A percentile compares a stretch with the other conserved stretches of the same genome.
phyloP scores from a whole-genome alignment of 768 basidiomycete species.

The Trametes sanguinea region DNA sequence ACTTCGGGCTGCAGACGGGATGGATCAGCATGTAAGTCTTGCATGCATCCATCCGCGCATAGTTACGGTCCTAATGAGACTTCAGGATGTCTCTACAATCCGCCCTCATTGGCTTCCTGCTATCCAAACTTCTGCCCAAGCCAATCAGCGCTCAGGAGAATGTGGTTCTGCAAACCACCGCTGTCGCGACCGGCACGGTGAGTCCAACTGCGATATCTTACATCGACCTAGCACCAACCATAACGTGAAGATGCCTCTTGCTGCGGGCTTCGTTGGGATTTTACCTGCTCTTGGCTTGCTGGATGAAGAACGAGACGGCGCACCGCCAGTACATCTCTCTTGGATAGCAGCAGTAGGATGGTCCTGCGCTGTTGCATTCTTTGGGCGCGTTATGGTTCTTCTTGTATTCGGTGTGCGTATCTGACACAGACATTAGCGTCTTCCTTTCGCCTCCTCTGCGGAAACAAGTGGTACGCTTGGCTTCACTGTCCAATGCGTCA shows the following conservation, averaged over 20 bases:
- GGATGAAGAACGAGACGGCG: slow-evolving; percentile 72
- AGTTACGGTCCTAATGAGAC: neutral
- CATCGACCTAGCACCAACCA: neutral
- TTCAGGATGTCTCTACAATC: slow-evolving; percentile 94
- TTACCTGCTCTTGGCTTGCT: slow-evolving; percentile 86
- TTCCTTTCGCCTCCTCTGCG: slow-evolving; percentile 94
- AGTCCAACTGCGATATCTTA: neutral
- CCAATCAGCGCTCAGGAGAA: slow-evolving; percentile 90
- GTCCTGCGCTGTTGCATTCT: slow-evolving; percentile 92
- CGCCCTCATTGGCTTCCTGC: slow-evolving; percentile 85
- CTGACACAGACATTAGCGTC: slow-evolving; percentile 52
- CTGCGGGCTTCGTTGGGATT: slow-evolving; percentile 90
- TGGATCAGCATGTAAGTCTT: slow-evolving; percentile 82
- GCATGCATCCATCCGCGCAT: neutral
- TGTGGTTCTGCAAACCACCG: slow-evolving; percentile 92
- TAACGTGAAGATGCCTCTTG: slow-evolving; percentile 66
- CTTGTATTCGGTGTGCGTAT: neutral
- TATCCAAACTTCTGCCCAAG: slow-evolving; percentile 71
- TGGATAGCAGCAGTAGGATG: slow-evolving; percentile 78
- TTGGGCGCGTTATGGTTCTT: slow-evolving; percentile 55
- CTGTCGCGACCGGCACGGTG: slow-evolving; percentile 86
- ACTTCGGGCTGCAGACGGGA: slow-evolving; percentile 84
- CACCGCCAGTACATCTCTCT: slow-evolving; percentile 70
- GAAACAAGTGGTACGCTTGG: slow-evolving; percentile 81
- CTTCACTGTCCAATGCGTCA: neutral